Base-by-base conservation (phyloP, 1,284 basidiomycete species). In the Leccinum huronense region DNA sequence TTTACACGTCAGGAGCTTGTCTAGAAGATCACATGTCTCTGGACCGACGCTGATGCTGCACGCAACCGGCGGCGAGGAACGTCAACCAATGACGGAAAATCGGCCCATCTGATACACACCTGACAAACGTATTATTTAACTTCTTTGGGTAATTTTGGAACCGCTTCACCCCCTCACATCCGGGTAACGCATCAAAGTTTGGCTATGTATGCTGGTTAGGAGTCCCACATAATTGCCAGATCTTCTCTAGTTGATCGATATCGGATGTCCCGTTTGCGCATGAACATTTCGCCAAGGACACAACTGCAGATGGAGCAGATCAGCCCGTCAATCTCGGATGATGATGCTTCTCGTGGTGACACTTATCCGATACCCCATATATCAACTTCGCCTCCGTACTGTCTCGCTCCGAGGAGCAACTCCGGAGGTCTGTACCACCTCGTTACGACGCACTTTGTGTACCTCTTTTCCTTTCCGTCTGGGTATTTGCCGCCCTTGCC, bases 371-470 rank as follows among this genome's bases (percentile, higher is more conserved):
- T 88, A n/a, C 96, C 95, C 97, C 97, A 99, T 75, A 99, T 89
- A 77, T 99, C 97, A 59, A 99, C 91, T 67, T 95, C 93, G 0
- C 94, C 93, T 4, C 94, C 94, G 73, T 99, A 99, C 68, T 91
- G 86, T 58, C 89, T 84, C 40, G 94, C 91, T 51, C 97, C 96
- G 5, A 98, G 84, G 16, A 99, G 80, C 2, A 99, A 81, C 79
- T 99, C 97, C 0, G 97, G 97, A 5, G 97, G 96, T 34, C 97
- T 87, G 75, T 99, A 99, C 97, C 97, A 99, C 54, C 96, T 82
- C 9, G 97, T 99, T n/a, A 99, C 97, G 31, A 99, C 97, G 78
- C 95, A 97, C 72, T 97, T 97, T 1, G 97, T 99, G 75, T 98
- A 98, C 75, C 90, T 88, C 55, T 85, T 82, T 62, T 88, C 86